A percentile compares a stretch with the other conserved stretches of the same genome.
These are phyloP conservation scores for Ostreobium quekettii DNA, from an alignment of 139 green algal species.

Conservation along the genomic window DNA sequence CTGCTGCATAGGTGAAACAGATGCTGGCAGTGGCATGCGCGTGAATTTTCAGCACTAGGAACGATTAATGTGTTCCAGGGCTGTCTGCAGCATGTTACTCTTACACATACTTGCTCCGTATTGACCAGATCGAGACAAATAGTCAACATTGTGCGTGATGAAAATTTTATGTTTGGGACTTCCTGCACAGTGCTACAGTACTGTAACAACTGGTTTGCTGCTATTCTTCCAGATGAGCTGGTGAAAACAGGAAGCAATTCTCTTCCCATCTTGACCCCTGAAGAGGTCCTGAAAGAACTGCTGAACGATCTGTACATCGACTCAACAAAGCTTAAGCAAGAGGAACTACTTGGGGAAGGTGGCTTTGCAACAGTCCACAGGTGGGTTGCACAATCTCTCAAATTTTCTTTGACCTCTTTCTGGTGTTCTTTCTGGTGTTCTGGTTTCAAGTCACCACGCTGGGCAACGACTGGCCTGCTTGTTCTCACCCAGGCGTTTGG, in stretches of 20 bases:
- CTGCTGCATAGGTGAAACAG: too few relatives aligned
- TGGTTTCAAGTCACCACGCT: too few relatives aligned
- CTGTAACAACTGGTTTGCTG: not conserved
- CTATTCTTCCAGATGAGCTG: not conserved
- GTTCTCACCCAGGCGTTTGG: too few relatives aligned
- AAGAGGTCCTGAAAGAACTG: slow-evolving; percentile 38
- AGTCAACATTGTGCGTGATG: too few relatives aligned
- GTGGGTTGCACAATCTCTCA: too few relatives aligned
- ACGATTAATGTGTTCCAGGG: too few relatives aligned
- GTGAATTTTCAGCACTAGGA: too few relatives aligned
- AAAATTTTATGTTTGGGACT: too few relatives aligned
- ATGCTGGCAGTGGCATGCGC: too few relatives aligned
- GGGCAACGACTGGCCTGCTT: too few relatives aligned
- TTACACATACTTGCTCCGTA: not conserved
- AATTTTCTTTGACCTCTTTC: too few relatives aligned
- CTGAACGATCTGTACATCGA: slow-evolving; percentile 41
- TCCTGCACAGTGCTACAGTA: not conserved
- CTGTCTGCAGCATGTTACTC: slow-evolving; percentile 11
- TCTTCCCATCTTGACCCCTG: not conserved
- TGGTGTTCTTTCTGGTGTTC: too few relatives aligned
- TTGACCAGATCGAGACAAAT: not conserved
- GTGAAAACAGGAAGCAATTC: not conserved
- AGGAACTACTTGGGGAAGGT: slow-evolving; percentile 40
- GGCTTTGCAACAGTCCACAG: slow-evolving; percentile 47
- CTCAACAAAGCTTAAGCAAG: slow-evolving; percentile 16